phyloP scores from a whole-genome alignment of 331 rosid genomes.

The Cydonia oblonga region DNA sequence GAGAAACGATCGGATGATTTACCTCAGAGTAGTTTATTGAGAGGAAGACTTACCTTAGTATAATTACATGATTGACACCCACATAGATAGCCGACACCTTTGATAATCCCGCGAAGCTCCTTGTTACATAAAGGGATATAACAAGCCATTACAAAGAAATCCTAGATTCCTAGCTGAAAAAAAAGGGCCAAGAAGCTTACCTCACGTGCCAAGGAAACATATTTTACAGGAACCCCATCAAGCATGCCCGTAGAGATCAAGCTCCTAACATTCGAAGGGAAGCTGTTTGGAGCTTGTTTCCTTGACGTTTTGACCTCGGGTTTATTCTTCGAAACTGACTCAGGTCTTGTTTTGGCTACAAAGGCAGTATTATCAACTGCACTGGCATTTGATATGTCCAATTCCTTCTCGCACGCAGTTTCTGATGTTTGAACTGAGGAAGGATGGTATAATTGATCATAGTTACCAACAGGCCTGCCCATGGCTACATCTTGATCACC shows the following conservation, averaged over 20 bases:
- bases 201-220: slow-evolving; percentile 66
- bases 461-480: slow-evolving; percentile 38
- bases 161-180: background rate
- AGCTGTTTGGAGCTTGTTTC: slow-evolving; percentile 89
- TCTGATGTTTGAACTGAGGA: slow-evolving; percentile 44
- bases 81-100: slow-evolving; percentile 88
- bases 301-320: slow-evolving; percentile 39
- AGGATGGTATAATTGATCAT: slow-evolving; percentile 43
- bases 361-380: slow-evolving; percentile 23
- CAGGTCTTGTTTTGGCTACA: slow-evolving; percentile 36
- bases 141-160: slow-evolving; percentile 10
- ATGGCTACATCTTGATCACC: slow-evolving; percentile 49
- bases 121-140: slow-evolving; percentile 24
- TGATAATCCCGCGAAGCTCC: slow-evolving; percentile 83
- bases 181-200: slow-evolving; percentile 31
- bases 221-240: slow-evolving; percentile 91
- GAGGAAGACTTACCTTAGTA: slow-evolving; percentile 42
- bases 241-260: slow-evolving; percentile 85
- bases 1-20: slow-evolving; percentile 10
- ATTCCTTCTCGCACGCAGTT: slow-evolving; percentile 30
- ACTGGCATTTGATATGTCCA: slow-evolving; percentile 32
- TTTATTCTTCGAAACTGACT: slow-evolving; percentile 40
- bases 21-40: slow-evolving; percentile 38
- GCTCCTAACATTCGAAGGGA: slow-evolving; percentile 81
- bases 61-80: slow-evolving; percentile 70